phyloP scores from a whole-genome alignment of 805 yeast species.

The Starmerella geochares region DNA sequence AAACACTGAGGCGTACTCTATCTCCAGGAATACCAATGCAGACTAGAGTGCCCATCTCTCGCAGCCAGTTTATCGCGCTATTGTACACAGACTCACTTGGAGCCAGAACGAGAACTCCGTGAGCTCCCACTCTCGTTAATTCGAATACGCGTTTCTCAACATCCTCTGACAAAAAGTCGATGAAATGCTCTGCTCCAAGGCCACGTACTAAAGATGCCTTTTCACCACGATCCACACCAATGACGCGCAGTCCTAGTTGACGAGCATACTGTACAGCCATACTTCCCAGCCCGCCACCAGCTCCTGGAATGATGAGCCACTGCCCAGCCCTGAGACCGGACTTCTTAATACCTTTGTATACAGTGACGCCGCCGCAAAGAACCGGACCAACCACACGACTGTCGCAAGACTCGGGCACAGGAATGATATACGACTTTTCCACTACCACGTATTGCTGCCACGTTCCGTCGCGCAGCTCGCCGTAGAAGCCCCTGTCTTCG shows the following conservation, averaged over 20 bases:
- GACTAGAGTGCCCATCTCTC: slow-evolving; percentile 48
- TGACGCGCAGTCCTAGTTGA: slow-evolving; percentile 63
- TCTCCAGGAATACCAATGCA: slow-evolving; percentile 56
- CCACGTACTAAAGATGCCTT: slow-evolving; percentile 44
- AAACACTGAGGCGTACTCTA: slow-evolving; percentile 46
- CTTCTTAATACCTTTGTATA: slow-evolving; percentile 56
- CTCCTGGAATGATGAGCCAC: slow-evolving; percentile 68
- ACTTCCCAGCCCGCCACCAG: slow-evolving; percentile 65
- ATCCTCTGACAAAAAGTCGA: slow-evolving; percentile 43
- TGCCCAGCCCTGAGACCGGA: slow-evolving; percentile 53
- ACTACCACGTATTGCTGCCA: slow-evolving; percentile 61
- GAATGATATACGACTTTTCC: slow-evolving; percentile 54
- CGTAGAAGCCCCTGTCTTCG: slow-evolving; percentile 40
- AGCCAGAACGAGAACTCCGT: slow-evolving; percentile 58
- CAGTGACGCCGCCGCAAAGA: slow-evolving; percentile 60
- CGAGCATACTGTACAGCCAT: slow-evolving; percentile 65
- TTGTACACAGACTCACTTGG: slow-evolving; percentile 38
- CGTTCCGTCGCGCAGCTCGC: slow-evolving; percentile 49
- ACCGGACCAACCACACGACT: slow-evolving; percentile 51
- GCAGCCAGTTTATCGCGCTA: slow-evolving; percentile 25
- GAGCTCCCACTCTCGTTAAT: slow-evolving; percentile 51
- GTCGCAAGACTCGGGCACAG: slow-evolving; percentile 46
- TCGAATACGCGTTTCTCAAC: slow-evolving; percentile 31
- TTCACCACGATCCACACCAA: slow-evolving; percentile 69
- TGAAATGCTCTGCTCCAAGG: slow-evolving; percentile 54